Percentiles rank a stretch among this genome's conserved stretches.
Conservation (phyloP, 441 rosid species). For the Erysimum cheiri region DNA sequence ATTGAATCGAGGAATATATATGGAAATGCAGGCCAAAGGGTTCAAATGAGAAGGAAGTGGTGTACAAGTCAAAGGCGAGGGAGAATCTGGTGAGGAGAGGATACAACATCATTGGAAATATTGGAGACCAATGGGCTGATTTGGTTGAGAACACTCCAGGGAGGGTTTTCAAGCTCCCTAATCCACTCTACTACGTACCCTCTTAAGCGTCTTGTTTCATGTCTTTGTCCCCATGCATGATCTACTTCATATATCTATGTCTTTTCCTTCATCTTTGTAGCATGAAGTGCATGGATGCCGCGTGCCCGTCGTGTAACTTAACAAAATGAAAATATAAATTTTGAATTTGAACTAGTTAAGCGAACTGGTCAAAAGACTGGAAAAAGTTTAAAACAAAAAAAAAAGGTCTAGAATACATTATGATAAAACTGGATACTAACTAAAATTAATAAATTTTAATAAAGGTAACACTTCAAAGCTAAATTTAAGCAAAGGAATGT, state of each 20-base stretch:
- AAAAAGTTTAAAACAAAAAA: too few species aligned
- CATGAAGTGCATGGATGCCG: neutral
- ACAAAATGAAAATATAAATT: neutral
- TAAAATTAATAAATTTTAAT: too few species aligned
- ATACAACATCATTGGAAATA: slow-evolving; percentile 69
- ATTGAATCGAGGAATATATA: neutral
- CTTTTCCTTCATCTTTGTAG: neutral
- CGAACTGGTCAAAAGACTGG: neutral
- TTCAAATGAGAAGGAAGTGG: slow-evolving; percentile 44
- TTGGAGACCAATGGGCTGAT: slow-evolving; percentile 84
- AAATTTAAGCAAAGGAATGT: too few species aligned
- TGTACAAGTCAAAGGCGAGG: slow-evolving; percentile 60
- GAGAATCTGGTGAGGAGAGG: slow-evolving; percentile 53
- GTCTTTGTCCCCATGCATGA: neutral
- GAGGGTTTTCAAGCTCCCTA: slow-evolving; percentile 73
- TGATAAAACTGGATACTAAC: too few species aligned
- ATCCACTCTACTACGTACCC: slow-evolving; percentile 58
- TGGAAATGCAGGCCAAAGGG: slow-evolving; percentile 49
- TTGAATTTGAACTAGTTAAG: neutral
- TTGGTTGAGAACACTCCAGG: slow-evolving; percentile 51
- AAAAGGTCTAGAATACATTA: too few species aligned
- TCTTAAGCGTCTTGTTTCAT: slow-evolving; percentile 9
- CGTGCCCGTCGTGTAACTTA: neutral
- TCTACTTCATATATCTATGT: neutral
- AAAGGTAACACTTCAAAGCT: too few species aligned